Evolutionary conservation across 768 basidiomycete genomes (phyloP).

Genomic region (Fomitopsis serialis): DNA sequence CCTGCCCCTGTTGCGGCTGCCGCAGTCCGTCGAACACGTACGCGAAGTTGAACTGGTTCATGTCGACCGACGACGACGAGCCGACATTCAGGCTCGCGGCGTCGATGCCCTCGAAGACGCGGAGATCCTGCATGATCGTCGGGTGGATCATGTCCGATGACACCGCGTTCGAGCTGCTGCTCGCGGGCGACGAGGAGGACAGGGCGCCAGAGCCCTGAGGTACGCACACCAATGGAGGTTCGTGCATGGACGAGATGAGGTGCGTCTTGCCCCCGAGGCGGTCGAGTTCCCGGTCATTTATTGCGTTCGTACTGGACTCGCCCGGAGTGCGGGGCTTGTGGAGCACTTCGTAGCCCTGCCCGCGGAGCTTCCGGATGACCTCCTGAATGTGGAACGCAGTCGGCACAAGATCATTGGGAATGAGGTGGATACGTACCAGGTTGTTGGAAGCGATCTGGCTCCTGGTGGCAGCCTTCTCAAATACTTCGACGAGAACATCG

Average conservation of each 20-base stretch:
- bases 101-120: slow-evolving; percentile 33
- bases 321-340: slow-evolving; percentile 12
- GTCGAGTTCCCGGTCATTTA: slow-evolving; percentile 23
- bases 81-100: slow-evolving; percentile 3
- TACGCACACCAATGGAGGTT: neutral
- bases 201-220: neutral
- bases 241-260: slow-evolving; percentile 11
- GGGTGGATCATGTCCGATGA: slow-evolving; percentile 35
- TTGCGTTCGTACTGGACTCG: neutral
- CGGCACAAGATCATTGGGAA: neutral
- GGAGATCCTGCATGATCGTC: slow-evolving; percentile 50
- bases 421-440: slow-evolving; percentile 11
- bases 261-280: slow-evolving; percentile 28
- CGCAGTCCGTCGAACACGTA: slow-evolving; percentile 28
- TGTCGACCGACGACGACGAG: neutral
- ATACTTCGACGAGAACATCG: slow-evolving; percentile 25
- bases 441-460: slow-evolving; percentile 23
- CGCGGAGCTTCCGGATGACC: slow-evolving; percentile 23
- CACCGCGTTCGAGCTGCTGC: neutral
- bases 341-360: slow-evolving; percentile 25
- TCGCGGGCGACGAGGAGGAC: neutral
- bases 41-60: slow-evolving; percentile 14
- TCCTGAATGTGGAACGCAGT: slow-evolving; percentile 11
- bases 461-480: slow-evolving; percentile 20
- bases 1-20: neutral